Evolutionary conservation across 139 green algal species (phyloP), one percentile per base, ranked within the genome.

Genomic region (Chlamydomonas applanata): DNA sequence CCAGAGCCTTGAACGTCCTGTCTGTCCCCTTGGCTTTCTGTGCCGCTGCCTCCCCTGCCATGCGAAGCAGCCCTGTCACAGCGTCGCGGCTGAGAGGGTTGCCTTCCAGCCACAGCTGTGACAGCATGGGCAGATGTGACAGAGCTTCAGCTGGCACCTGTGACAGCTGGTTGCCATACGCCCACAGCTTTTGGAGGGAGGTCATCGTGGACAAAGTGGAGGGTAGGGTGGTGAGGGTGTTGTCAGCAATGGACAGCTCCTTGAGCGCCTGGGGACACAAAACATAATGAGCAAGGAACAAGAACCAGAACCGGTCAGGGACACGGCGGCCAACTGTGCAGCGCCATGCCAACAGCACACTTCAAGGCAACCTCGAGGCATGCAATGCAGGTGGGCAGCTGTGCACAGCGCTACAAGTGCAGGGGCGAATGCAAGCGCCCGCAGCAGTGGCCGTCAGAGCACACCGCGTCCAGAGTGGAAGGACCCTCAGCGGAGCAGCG

Each of bases 161-260:
- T 5, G 13, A 69, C 25, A 97, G 75, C 20, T 67, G 14, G 75
- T 97, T 97, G 54, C 91, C 90, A 54, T 91, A 91, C 46, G 93
- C 73, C 73, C 90, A 84, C 32, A 96, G 80, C 27, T 83, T 80
- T 14, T 82, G 34, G 25, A 97, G 86, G 25, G 20, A 27, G 14
- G 61, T 72, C 20, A 91, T 72, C 36, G 40, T 54, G 24, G 71
- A 40, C 14, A 95, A 56, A 33, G 44, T 59, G 16, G 33, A 30
- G 0, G 89, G 87, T 49, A 94, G 77, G 29, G 32, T 4, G 0
- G 45, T 34, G 0, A 94, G 57, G 32, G 72, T 49, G 79, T 94
- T 94, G 71, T 88, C 89, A 1, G 82, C 59, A 24, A 77, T 29
- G 35, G 45, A 74, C 25, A 92, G 49, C 35, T 83, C 46, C 24